Evolutionary conservation across 805 yeast genomes (phyloP), one percentile per base, ranked within the genome.

Genomic region (Ogataea populi-albae): DNA sequence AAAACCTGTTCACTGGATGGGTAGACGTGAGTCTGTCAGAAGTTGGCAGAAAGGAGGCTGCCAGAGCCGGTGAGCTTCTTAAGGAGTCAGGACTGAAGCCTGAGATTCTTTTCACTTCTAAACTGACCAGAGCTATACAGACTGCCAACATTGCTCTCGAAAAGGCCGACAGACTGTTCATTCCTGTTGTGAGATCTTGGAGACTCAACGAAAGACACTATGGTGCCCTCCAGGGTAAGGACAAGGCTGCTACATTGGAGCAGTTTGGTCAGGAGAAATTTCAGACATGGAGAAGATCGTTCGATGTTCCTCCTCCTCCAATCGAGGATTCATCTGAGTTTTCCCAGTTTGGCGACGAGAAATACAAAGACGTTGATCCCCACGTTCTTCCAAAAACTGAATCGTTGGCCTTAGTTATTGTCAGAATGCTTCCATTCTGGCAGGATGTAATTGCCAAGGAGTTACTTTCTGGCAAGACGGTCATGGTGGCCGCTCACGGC

Each of bases 1-100:
- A 87, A 76, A 91, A 89, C 79, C 76, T 89, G 54, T 89, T 89
- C 83, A 89, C 97, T 66, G 98, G 98, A 62, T 89, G 98, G 98
- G 97, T 91, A 47, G 98, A 89, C 68, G 95, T 87, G 54, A 72
- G 77, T 59, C 77, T 89, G 64, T 80, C 91, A 37, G 88, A 74
- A 45, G 68, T 75, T 54, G 98, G 98, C 68, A 78, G 74, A 64
- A 75, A 81, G 64, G 98, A 89, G 74, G 98, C 98, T 54, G 73
- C 71, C 52, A 81, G 85, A 65, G 98, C 97, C 50, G 98, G 97
- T 68, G 87, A 80, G 64, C 73, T 91, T 63, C 74, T 89, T 63
- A 84, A 81, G 67, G 94, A 87, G 66, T 79, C 91, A 45, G 86
- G 85, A 46, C 74, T 86, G 55, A 69, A 75, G 62, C 96, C 94